A percentile compares a stretch with the other conserved stretches of the same genome.
These are phyloP conservation scores for Spathaspora girioi DNA, from an alignment of 805 yeast species.

Conservation along the genomic window DNA sequence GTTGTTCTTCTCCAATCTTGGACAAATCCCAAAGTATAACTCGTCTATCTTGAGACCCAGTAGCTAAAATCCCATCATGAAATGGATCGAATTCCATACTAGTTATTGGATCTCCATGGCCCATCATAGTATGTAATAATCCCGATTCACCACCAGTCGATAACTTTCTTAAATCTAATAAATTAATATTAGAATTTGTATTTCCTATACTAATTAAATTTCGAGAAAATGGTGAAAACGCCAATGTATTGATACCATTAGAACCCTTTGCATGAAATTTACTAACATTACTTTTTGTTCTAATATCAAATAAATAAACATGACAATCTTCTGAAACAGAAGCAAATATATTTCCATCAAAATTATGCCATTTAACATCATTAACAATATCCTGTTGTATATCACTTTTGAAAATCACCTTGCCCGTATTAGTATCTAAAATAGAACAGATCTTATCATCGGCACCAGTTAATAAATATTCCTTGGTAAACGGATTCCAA, in stretches of 20 bases:
- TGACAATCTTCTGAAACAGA: slow-evolving; percentile 71
- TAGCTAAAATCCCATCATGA: slow-evolving; percentile 71
- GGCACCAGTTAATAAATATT: slow-evolving; percentile 55
- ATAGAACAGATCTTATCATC: slow-evolving; percentile 65
- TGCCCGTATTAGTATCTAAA: slow-evolving; percentile 44
- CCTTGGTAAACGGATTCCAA: slow-evolving; percentile 52
- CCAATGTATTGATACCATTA: slow-evolving; percentile 54
- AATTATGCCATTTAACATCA: slow-evolving; percentile 70
- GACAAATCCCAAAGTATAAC: slow-evolving; percentile 77
- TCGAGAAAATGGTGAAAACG: slow-evolving; percentile 60
- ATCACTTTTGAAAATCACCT: slow-evolving; percentile 12
- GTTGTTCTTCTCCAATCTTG: slow-evolving; percentile 80
- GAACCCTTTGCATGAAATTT: slow-evolving; percentile 23
- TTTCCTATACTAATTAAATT: slow-evolving; percentile 69
- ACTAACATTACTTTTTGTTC: slow-evolving; percentile 30
- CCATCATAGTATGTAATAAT: slow-evolving; percentile 69
- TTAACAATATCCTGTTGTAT: slow-evolving; percentile 61
- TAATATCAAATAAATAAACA: slow-evolving; percentile 52
- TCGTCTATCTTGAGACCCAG: slow-evolving; percentile 75
- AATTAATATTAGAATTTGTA: slow-evolving; percentile 58
- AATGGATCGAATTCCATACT: slow-evolving; percentile 75
- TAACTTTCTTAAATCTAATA: slow-evolving; percentile 60
- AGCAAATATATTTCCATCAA: slow-evolving; percentile 52
- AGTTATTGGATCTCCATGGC: slow-evolving; percentile 73
- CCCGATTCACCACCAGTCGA: slow-evolving; percentile 14